Base-by-base conservation (phyloP, 345 rosid genomes). In the Heritiera fomes region DNA sequence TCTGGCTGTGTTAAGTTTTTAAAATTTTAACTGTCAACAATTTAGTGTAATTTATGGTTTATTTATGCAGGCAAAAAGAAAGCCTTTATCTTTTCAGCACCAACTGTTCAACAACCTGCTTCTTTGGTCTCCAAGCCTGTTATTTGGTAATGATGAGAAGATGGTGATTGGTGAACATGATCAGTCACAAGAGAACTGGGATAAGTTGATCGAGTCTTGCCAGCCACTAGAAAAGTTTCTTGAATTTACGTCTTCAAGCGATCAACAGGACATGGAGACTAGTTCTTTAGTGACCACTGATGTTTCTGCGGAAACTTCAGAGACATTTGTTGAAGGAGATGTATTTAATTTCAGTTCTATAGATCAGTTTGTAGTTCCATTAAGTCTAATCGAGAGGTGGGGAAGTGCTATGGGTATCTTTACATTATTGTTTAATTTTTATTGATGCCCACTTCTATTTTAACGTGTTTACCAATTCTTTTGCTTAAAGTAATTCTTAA, bases 371-470 rank as follows among this genome's bases (percentile, higher is more conserved):
- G 59, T 82, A 43, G 98, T 95, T 75, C 98, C 98, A 0, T 61
- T 66, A 45, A 89, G 82, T 85, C 86, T 93, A 85, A 88, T 92
- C 56, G 99, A 92, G 80, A 91, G 98, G 82, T 95, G 98, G 99
- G 96, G 97, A 85, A 86, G 88, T 85, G 98, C 94, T 20, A 95
- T 95, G 97, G 97, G 98, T 91, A 95, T 88, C 93, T 90, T 13
- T 56, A 18, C 56, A 23, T 76, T 64, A 73, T 72, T 64, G 63
- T 73, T 83, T 65, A 9, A 1, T 0, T 72, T 83, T 34, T 63
- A 34, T 56, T 14, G 43, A 78, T 77, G 30, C 70, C 53, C 71
- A 79, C 20, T 66, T 63, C n/a, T 15, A 40, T 47, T 50, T 45
- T 40, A 45, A 75, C 28, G 13, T 67, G n/a, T 13, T 65, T 71